phyloP scores from a whole-genome alignment of 768 basidiomycete species.

The Suillus luteus region DNA sequence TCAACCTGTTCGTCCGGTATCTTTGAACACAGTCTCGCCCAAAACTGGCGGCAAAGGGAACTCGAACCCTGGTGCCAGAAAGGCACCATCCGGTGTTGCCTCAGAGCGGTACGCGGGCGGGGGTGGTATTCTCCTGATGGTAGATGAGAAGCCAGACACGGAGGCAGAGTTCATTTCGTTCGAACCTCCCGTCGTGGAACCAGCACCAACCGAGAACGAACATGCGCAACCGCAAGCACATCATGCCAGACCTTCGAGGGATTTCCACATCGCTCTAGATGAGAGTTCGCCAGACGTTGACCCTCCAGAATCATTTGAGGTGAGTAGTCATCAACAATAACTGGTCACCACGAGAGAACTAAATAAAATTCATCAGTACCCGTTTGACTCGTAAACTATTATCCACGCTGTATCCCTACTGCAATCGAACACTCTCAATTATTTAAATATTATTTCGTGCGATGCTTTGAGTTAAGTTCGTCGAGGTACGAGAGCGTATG shows the following conservation, averaged over 20 bases:
- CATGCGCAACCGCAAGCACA: slow-evolving; percentile 33
- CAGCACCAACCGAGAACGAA: slow-evolving; percentile 24
- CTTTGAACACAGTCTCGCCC: slow-evolving; percentile 39
- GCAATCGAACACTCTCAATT: slow-evolving; percentile 10
- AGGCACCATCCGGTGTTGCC: slow-evolving; percentile 35
- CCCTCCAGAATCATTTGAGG: slow-evolving; percentile 83
- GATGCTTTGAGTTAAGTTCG: slow-evolving; percentile 8
- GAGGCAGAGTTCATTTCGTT: slow-evolving; percentile 75
- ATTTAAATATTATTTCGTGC: not conserved
- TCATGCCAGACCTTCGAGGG: slow-evolving; percentile 23
- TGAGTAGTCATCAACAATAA: slow-evolving; percentile 37
- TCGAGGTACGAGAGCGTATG: not conserved
- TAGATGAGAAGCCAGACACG: slow-evolving; percentile 71
- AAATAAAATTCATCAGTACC: slow-evolving; percentile 55
- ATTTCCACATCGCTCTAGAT: slow-evolving; percentile 66
- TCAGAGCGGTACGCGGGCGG: slow-evolving; percentile 74
- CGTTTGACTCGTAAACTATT: slow-evolving; percentile 57
- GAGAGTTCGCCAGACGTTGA: slow-evolving; percentile 72
- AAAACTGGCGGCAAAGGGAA: slow-evolving; percentile 36
- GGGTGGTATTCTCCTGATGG: slow-evolving; percentile 84
- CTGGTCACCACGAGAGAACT: slow-evolving; percentile 5
- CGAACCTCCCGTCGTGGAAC: slow-evolving; percentile 48
- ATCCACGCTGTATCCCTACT: slow-evolving; percentile 13
- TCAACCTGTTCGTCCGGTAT: slow-evolving; percentile 84
- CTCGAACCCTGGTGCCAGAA: slow-evolving; percentile 29